Conservation (phyloP, 2,329 filamentous ascomycete genomes). For the Nemania bipapillata region DNA sequence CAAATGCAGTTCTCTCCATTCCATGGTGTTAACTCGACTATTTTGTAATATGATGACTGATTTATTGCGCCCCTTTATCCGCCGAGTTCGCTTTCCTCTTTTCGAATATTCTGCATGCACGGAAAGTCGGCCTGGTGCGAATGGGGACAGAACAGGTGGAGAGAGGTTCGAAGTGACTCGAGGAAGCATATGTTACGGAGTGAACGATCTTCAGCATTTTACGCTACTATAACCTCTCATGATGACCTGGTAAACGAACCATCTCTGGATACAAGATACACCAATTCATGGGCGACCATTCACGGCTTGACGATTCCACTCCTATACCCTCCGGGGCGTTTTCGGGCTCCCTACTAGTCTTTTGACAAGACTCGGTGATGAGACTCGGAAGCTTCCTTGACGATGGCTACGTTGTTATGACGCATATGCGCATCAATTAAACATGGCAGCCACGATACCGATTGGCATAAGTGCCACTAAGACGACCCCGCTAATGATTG, state of each 20-base stretch:
- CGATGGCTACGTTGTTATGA: slow-evolving; percentile 55
- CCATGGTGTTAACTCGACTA: slow-evolving; percentile 42
- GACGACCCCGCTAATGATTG: slow-evolving; percentile 47
- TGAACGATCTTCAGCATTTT: slow-evolving; percentile 43
- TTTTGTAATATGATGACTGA: slow-evolving; percentile 51
- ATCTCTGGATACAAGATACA: slow-evolving; percentile 54
- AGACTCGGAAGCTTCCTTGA: slow-evolving; percentile 48
- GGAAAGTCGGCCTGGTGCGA: slow-evolving; percentile 14
- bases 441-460: slow-evolving; percentile 48
- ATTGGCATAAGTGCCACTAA: slow-evolving; percentile 38
- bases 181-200: slow-evolving; percentile 36
- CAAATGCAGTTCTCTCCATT: slow-evolving; percentile 31
- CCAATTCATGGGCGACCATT: slow-evolving; percentile 54
- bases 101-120: slow-evolving; percentile 17
- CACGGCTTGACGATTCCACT: slow-evolving; percentile 53
- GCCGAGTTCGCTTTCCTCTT: slow-evolving; percentile 30
- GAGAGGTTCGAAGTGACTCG: slow-evolving; percentile 15
- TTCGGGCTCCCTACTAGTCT: slow-evolving; percentile 42
- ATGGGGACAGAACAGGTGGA: slow-evolving; percentile 23
- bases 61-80: slow-evolving; percentile 43
- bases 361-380: slow-evolving; percentile 35
- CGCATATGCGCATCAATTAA: slow-evolving; percentile 53
- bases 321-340: slow-evolving; percentile 51
- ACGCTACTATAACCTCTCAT: slow-evolving; percentile 49
- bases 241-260: slow-evolving; percentile 49